Conservation (phyloP, 2,329 filamentous ascomycete genomes). For the Penicillium glabrum region DNA sequence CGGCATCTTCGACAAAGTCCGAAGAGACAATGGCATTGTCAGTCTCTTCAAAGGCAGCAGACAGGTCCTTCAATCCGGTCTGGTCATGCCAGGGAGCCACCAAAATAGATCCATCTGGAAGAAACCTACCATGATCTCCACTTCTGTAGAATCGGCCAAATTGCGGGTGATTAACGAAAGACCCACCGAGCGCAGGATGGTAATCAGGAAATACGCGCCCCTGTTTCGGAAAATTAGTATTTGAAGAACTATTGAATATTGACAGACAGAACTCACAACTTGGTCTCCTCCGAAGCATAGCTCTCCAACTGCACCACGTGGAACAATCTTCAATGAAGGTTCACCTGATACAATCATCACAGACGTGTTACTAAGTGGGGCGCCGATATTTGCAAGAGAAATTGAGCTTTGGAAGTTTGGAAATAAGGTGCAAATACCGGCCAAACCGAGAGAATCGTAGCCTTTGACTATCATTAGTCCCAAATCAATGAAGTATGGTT, state of each 20-base stretch:
- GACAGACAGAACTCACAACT: slow-evolving; percentile 51
- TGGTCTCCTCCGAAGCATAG: slow-evolving; percentile 86
- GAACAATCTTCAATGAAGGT: slow-evolving; percentile 55
- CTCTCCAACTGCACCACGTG: slow-evolving; percentile 73
- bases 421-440: slow-evolving; percentile 81
- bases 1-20: slow-evolving; percentile 58
- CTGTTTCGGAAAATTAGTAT: not conserved
- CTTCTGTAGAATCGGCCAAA: slow-evolving; percentile 78
- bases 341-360: slow-evolving; percentile 59
- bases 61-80: slow-evolving; percentile 76
- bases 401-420: slow-evolving; percentile 58
- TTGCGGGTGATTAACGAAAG: slow-evolving; percentile 66
- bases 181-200: slow-evolving; percentile 57
- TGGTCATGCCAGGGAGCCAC: slow-evolving; percentile 75
- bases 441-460: slow-evolving; percentile 79
- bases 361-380: slow-evolving; percentile 72
- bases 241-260: not conserved
- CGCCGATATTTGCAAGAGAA: slow-evolving; percentile 73
- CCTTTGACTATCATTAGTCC: slow-evolving; percentile 33
- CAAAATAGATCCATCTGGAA: slow-evolving; percentile 72
- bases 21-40: slow-evolving; percentile 60
- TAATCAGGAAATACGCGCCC: not conserved
- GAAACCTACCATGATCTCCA: slow-evolving; percentile 77
- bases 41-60: slow-evolving; percentile 77
- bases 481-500: not conserved